A percentile compares a stretch with the other conserved stretches of the same genome.
phyloP scores from a whole-genome alignment of 2,329 filamentous ascomycete species.

The Claviceps monticola region DNA sequence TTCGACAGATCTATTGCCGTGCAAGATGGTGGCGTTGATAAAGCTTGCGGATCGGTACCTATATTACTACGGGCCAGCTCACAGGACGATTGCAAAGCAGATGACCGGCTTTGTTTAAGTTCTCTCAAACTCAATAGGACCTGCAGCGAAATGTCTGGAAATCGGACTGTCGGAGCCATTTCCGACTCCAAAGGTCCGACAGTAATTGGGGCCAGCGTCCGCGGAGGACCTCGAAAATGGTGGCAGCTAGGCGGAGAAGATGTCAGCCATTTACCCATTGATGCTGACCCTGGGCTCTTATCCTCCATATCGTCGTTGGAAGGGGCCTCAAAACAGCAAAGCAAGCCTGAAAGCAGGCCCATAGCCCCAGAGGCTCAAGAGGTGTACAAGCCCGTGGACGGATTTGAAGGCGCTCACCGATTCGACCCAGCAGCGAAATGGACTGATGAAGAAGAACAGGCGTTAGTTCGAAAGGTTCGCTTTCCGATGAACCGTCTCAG shows the following conservation, averaged over 20 bases:
- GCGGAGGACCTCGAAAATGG: constrained; percentile 1
- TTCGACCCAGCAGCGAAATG: constrained; percentile 44
- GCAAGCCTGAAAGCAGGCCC: neutral
- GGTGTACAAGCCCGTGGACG: constrained; percentile 34
- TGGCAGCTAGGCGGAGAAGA: constrained; percentile 5
- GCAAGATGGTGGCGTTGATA: too few species aligned
- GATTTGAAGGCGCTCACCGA: constrained; percentile 44
- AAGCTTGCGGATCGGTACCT: too few species aligned
- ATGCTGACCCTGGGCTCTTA: neutral
- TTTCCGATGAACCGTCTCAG: constrained; percentile 1
- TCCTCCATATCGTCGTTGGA: neutral
- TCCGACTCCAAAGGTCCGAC: neutral
- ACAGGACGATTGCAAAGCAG: neutral
- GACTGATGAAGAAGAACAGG: constrained; percentile 41
- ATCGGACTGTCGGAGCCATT: neutral
- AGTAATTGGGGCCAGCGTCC: neutral
- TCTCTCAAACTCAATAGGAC: neutral
- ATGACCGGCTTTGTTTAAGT: neutral
- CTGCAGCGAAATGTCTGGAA: constrained; percentile 1
- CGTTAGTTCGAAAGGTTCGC: constrained; percentile 35
- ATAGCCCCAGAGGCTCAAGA: constrained; percentile 3
- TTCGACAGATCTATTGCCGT: too few species aligned
- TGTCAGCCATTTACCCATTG: constrained; percentile 5
- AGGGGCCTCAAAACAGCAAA: neutral
- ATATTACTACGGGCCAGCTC: too few species aligned